These are phyloP conservation scores for Hyaloscypha hepaticicola DNA, from an alignment of 495 filamentous ascomycete species.

Conservation along the genomic window DNA sequence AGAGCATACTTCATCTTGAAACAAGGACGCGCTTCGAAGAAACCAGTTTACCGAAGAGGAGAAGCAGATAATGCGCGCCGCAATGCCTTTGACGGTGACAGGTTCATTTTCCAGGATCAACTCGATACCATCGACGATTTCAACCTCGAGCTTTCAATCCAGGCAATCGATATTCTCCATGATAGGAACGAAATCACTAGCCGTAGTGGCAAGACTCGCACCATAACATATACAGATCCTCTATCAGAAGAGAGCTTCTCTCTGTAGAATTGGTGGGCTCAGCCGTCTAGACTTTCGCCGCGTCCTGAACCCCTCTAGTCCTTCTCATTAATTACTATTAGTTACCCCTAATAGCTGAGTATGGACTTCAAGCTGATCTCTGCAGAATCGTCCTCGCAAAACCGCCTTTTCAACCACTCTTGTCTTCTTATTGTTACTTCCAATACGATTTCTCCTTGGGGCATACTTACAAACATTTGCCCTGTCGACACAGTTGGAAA, in stretches of 20 bases:
- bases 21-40: neutral
- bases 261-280: neutral
- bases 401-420: too few species aligned
- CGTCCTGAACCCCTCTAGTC: neutral
- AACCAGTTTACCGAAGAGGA: neutral
- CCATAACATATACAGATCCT: slow-evolving; percentile 6
- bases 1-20: neutral
- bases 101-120: neutral
- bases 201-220: neutral
- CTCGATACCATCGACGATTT: slow-evolving; percentile 5
- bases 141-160: neutral
- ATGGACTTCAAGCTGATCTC: too few species aligned
- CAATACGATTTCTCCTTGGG: too few species aligned
- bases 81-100: neutral
- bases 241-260: neutral
- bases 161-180: neutral
- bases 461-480: too few species aligned
- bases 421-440: too few species aligned
- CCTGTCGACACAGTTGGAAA: too few species aligned
- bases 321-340: too few species aligned
- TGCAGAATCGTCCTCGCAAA: too few species aligned
- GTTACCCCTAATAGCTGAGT: too few species aligned
- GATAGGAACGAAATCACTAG: neutral
- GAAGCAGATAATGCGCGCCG: slow-evolving; percentile 4
- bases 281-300: neutral